Evolutionary conservation across 192 early-diverging fungal genomes (phyloP).

Genomic region (Podila epicladia): DNA sequence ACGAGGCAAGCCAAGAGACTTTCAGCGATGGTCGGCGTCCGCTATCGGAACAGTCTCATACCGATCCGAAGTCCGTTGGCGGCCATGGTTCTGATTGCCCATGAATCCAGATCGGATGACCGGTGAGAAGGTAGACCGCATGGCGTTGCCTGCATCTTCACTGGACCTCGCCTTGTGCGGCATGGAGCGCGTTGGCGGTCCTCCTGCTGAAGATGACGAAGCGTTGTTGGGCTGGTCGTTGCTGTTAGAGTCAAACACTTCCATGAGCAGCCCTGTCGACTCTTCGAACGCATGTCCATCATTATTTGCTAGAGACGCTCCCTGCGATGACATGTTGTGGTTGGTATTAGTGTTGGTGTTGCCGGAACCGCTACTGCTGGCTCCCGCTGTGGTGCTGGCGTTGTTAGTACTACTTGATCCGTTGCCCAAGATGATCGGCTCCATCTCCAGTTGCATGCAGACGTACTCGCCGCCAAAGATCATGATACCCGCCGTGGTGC

Average conservation of each 20-base stretch:
- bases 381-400: background rate
- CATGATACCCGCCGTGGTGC: slow-evolving; percentile 64
- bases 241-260: slow-evolving; percentile 17
- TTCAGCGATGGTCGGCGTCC: slow-evolving; percentile 28
- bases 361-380: slow-evolving; percentile 3
- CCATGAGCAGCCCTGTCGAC: slow-evolving; percentile 29
- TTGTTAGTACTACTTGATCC: slow-evolving; percentile 5
- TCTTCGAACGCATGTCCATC: slow-evolving; percentile 23
- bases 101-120: slow-evolving; percentile 24
- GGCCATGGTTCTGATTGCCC: slow-evolving; percentile 30
- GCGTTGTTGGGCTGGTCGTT: background rate
- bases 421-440: slow-evolving; percentile 68
- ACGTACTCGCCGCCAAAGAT: slow-evolving; percentile 82
- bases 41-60: slow-evolving; percentile 48
- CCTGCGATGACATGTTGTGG: slow-evolving; percentile 16
- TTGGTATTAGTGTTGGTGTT: background rate
- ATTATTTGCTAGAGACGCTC: slow-evolving; percentile 16
- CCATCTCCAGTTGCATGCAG: slow-evolving; percentile 84
- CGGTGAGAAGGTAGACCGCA: slow-evolving; percentile 16
- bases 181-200: slow-evolving; percentile 14
- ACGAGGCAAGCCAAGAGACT: background rate
- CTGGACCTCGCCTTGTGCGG: slow-evolving; percentile 36
- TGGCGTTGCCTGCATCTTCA: slow-evolving; percentile 11
- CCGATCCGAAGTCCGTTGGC: slow-evolving; percentile 49
- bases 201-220: background rate